Evolutionary conservation across 2,329 filamentous ascomycete species (phyloP).

Genomic region (Phialophora macrospora): DNA sequence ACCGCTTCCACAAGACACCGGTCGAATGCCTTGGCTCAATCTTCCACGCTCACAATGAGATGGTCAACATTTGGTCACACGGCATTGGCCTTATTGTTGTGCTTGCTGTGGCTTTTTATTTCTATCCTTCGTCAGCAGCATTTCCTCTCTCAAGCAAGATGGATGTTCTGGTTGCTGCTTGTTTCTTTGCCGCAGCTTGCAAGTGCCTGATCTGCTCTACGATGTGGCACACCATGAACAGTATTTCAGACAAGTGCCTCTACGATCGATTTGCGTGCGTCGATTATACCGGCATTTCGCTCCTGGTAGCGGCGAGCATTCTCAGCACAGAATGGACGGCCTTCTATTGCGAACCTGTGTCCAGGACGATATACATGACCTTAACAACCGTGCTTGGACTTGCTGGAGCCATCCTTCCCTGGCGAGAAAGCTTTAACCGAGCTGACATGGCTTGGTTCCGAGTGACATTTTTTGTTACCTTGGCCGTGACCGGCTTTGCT

Average conservation of each 20-base stretch:
- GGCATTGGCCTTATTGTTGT: conserved; percentile 86
- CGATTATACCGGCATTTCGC: conserved; percentile 95
- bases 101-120: conserved; percentile 88
- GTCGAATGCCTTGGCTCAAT: conserved; percentile 84
- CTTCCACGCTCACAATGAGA: conserved; percentile 86
- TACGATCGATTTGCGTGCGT: conserved; percentile 97
- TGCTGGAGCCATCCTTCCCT: conserved; percentile 87
- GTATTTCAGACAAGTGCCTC: conserved; percentile 84
- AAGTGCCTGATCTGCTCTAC: conserved; percentile 94
- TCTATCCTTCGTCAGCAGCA: conserved; percentile 86
- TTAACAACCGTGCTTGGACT: conserved; percentile 80
- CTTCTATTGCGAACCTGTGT: conserved; percentile 94
- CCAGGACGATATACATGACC: conserved; percentile 83
- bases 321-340: conserved; percentile 98
- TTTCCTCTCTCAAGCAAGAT: conserved; percentile 85
- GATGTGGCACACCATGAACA: conserved; percentile 99
- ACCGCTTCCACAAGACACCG: conserved; percentile 92
- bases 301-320: conserved; percentile 93
- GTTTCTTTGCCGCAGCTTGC: conserved; percentile 95
- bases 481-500: conserved; percentile 85
- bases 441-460: conserved; percentile 90
- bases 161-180: conserved; percentile 86
- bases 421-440: conserved; percentile 94
- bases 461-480: conserved; percentile 86
- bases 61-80: conserved; percentile 98